Evolutionary conservation across 1,139 yeast genomes (phyloP).

Genomic region (Saccharomycopsis crataegensis): DNA sequence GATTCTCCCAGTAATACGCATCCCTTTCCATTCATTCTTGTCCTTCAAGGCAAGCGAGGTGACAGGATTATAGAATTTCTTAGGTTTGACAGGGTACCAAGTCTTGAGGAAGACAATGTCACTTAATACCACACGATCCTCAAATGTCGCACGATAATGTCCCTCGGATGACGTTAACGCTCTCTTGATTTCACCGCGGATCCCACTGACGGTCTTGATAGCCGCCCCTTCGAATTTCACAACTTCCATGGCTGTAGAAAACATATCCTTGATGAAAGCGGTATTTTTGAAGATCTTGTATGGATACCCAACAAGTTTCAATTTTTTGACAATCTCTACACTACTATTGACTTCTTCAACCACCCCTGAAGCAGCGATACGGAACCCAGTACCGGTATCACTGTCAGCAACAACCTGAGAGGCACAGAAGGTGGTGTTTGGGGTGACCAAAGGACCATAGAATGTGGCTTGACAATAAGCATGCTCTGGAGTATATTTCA

Average conservation of each 20-base stretch:
- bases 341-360: constrained; percentile 88
- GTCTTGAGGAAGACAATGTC: constrained; percentile 88
- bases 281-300: constrained; percentile 91
- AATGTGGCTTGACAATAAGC: constrained; percentile 94
- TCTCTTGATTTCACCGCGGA: constrained; percentile 93
- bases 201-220: constrained; percentile 92
- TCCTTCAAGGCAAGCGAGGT: constrained; percentile 72
- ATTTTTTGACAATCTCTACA: constrained; percentile 89
- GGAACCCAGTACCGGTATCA: constrained; percentile 81
- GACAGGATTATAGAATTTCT: constrained; percentile 92
- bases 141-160: constrained; percentile 96
- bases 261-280: constrained; percentile 96
- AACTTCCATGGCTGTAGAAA: constrained; percentile 82
- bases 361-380: constrained; percentile 97
- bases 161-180: constrained; percentile 95
- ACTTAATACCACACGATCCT: constrained; percentile 84
- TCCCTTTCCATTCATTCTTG: constrained; percentile 90
- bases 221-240: constrained; percentile 98
- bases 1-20: constrained; percentile 91
- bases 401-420: constrained; percentile 80
- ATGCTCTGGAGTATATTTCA: constrained; percentile 97
- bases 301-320: constrained; percentile 93
- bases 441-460: constrained; percentile 95
- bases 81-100: constrained; percentile 92
- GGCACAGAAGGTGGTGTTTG: constrained; percentile 96